These are phyloP conservation scores for Rubroboletus satanas DNA, from an alignment of 768 basidiomycete species.

Conservation along the genomic window DNA sequence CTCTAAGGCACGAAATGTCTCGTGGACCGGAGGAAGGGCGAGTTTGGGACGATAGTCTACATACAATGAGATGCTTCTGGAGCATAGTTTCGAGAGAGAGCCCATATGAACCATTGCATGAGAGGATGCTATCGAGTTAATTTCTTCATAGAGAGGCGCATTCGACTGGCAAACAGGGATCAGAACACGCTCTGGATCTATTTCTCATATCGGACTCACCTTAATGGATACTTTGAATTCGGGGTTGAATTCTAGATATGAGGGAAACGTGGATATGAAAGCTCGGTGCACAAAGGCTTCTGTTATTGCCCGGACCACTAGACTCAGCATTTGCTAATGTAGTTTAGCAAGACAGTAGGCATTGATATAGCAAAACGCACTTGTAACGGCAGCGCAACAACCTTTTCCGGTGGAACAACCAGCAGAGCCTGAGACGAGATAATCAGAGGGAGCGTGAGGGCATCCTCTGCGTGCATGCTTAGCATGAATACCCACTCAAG, in stretches of 20 bases:
- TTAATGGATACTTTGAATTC: constrained; percentile 19
- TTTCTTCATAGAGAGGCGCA: constrained; percentile 34
- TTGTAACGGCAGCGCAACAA: constrained; percentile 59
- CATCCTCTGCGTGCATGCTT: constrained; percentile 35
- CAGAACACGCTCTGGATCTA: neutral
- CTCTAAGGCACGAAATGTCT: constrained; percentile 27
- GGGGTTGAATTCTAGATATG: constrained; percentile 28
- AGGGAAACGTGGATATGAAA: constrained; percentile 46
- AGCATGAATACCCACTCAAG: constrained; percentile 1
- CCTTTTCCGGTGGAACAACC: constrained; percentile 48
- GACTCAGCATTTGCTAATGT: constrained; percentile 24
- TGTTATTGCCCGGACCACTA: constrained; percentile 46
- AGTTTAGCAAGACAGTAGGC: constrained; percentile 8
- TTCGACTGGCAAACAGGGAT: constrained; percentile 22
- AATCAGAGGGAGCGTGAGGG: constrained; percentile 44
- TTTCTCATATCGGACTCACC: constrained; percentile 3
- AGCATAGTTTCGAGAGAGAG: constrained; percentile 39
- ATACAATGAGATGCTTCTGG: constrained; percentile 32
- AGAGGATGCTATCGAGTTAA: constrained; percentile 35
- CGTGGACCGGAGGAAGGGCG: constrained; percentile 26
- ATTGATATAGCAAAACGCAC: constrained; percentile 32
- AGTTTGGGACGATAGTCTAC: constrained; percentile 33
- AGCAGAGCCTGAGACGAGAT: constrained; percentile 59
- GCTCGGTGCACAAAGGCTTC: constrained; percentile 54
- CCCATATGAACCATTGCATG: constrained; percentile 37